phyloP scores from a whole-genome alignment of 768 basidiomycete species.

The Phlebiopsis gigantea region DNA sequence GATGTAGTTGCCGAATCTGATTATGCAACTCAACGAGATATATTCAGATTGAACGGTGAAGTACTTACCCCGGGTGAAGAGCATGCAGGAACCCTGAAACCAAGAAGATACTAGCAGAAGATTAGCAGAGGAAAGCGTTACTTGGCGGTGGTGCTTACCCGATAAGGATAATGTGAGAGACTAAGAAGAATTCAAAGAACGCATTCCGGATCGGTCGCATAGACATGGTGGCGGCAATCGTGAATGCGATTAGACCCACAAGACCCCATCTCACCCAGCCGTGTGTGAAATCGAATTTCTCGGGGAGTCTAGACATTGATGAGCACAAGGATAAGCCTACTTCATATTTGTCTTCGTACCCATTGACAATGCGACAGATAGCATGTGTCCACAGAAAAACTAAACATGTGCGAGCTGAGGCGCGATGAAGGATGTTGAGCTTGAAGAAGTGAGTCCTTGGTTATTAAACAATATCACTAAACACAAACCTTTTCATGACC shows the following conservation, averaged over 20 bases:
- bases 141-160: conserved; percentile 15
- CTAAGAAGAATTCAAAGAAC: conserved; percentile 38
- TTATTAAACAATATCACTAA: neutral
- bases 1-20: conserved; percentile 34
- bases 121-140: neutral
- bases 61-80: conserved; percentile 21
- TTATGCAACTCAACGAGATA: neutral
- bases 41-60: neutral
- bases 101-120: conserved; percentile 32
- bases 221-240: conserved; percentile 34
- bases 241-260: conserved; percentile 26
- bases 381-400: conserved; percentile 42
- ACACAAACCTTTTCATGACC: conserved; percentile 41
- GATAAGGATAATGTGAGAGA: conserved; percentile 19
- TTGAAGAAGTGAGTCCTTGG: conserved; percentile 14
- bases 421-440: conserved; percentile 42
- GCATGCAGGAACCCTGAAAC: conserved; percentile 36
- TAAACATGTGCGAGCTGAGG: conserved; percentile 37
- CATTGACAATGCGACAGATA: conserved; percentile 21
- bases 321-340: neutral
- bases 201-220: conserved; percentile 33
- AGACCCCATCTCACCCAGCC: conserved; percentile 31
- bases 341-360: conserved; percentile 8
- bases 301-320: conserved; percentile 25
- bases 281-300: conserved; percentile 30